Conservation (phyloP, 768 basidiomycete species). For the Serendipita sp. region DNA sequence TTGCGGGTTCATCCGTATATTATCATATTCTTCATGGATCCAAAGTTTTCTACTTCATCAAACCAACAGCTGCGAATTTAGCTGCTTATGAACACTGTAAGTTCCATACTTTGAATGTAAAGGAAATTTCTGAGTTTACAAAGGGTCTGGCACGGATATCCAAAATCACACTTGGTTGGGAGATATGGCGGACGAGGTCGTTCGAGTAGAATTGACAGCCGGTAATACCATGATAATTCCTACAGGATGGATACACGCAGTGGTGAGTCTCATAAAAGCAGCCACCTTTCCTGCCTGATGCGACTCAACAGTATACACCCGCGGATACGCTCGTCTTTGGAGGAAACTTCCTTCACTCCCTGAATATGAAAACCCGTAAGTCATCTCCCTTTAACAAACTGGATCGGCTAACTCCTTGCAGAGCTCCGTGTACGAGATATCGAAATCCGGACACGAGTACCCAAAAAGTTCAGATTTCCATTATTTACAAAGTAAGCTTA, state of each 20-base stretch:
- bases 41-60: constrained; percentile 94
- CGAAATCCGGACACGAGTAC: constrained; percentile 82
- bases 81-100: constrained; percentile 78
- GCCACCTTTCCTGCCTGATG: not conserved
- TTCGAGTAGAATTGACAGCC: constrained; percentile 55
- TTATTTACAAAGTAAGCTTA: constrained; percentile 48
- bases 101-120: not conserved
- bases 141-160: constrained; percentile 64
- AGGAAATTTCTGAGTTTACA: not conserved
- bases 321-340: constrained; percentile 88
- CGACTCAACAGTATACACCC: constrained; percentile 59
- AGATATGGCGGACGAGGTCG: constrained; percentile 80
- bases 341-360: constrained; percentile 93
- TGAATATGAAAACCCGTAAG: constrained; percentile 73
- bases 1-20: constrained; percentile 95
- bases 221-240: constrained; percentile 93
- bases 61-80: constrained; percentile 71
- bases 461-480: constrained; percentile 81
- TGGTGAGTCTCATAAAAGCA: constrained; percentile 38
- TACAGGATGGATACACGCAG: constrained; percentile 95
- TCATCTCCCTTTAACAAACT: constrained; percentile 6
- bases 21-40: constrained; percentile 80
- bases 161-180: constrained; percentile 86
- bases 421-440: constrained; percentile 82
- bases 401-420: constrained; percentile 19